Evolutionary conservation across 2,329 filamentous ascomycete species (phyloP).

Genomic region (Pleurostoma richardsiae): DNA sequence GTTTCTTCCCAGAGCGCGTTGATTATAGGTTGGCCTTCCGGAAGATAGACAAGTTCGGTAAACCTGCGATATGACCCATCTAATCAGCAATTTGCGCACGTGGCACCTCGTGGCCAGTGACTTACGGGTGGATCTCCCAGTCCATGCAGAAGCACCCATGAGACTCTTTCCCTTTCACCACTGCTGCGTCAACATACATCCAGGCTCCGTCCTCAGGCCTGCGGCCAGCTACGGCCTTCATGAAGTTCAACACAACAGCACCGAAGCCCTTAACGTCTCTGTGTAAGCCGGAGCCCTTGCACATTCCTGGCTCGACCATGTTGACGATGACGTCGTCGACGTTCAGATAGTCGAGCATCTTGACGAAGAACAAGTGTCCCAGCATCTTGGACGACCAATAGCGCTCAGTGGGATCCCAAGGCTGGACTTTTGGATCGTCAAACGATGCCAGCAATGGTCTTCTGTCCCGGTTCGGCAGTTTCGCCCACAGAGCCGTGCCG

Average conservation of each 20-base stretch:
- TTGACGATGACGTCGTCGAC: conserved; percentile 28
- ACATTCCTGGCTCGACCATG: conserved; percentile 25
- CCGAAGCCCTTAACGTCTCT: conserved; percentile 9
- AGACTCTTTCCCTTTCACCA: conserved; percentile 39
- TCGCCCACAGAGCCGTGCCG: conserved; percentile 15
- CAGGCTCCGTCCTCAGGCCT: conserved; percentile 33
- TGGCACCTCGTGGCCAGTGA: conserved; percentile 2
- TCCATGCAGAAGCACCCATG: conserved; percentile 46
- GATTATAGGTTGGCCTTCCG: background rate
- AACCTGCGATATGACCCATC: background rate
- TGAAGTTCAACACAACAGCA: conserved; percentile 5
- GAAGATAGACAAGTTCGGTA: background rate
- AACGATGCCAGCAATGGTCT: conserved; percentile 19
- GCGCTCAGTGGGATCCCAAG: conserved; percentile 9
- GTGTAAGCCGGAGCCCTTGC: conserved; percentile 20
- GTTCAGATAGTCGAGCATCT: conserved; percentile 27
- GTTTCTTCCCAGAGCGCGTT: conserved; percentile 5
- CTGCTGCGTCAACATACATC: conserved; percentile 39
- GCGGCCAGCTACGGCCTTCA: conserved; percentile 20
- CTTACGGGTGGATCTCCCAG: conserved; percentile 40
- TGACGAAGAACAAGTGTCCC: conserved; percentile 10
- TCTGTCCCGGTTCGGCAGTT: conserved; percentile 15
- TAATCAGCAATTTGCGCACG: background rate
- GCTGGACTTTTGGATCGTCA: conserved; percentile 17
- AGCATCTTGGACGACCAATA: conserved; percentile 1